A percentile compares a stretch with the other conserved stretches of the same genome.
Evolutionary conservation across 257 asterid genomes (phyloP).

Genomic region (Rauvolfia tetraphylla): DNA sequence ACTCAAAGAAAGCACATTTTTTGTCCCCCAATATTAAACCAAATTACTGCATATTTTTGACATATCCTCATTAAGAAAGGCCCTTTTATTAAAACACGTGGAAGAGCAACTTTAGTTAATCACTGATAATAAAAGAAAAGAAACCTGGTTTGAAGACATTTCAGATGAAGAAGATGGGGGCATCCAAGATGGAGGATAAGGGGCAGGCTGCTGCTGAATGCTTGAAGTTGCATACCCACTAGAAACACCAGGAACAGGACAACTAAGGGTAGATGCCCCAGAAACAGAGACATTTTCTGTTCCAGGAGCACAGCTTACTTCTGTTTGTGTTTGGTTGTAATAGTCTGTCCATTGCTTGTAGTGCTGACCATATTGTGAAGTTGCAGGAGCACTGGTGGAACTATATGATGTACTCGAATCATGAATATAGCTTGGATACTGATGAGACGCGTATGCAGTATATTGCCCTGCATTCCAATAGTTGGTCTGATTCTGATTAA

Average conservation of each 20-base stretch:
- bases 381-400: slow-evolving; percentile 56
- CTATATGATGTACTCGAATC: slow-evolving; percentile 69
- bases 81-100: neutral
- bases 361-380: slow-evolving; percentile 68
- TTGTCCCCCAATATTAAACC: neutral
- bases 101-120: slow-evolving; percentile 3
- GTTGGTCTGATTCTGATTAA: slow-evolving; percentile 68
- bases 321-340: slow-evolving; percentile 82
- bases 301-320: slow-evolving; percentile 99
- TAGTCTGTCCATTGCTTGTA: slow-evolving; percentile 92
- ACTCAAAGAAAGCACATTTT: neutral
- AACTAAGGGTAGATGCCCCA: slow-evolving; percentile 46
- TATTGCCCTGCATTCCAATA: slow-evolving; percentile 85
- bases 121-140: slow-evolving; percentile 14
- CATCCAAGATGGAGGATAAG: slow-evolving; percentile 57
- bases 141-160: slow-evolving; percentile 67
- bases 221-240: slow-evolving; percentile 56
- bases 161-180: slow-evolving; percentile 61
- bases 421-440: slow-evolving; percentile 65
- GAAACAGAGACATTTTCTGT: slow-evolving; percentile 76
- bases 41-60: neutral
- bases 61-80: neutral
- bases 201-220: slow-evolving; percentile 52
- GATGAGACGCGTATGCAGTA: slow-evolving; percentile 61
- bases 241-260: slow-evolving; percentile 53